Percentiles rank a stretch among this genome's conserved stretches.
These are phyloP conservation scores for Didymella segeticola DNA, from an alignment of 2,329 filamentous ascomycete genomes.

Conservation along the genomic window DNA sequence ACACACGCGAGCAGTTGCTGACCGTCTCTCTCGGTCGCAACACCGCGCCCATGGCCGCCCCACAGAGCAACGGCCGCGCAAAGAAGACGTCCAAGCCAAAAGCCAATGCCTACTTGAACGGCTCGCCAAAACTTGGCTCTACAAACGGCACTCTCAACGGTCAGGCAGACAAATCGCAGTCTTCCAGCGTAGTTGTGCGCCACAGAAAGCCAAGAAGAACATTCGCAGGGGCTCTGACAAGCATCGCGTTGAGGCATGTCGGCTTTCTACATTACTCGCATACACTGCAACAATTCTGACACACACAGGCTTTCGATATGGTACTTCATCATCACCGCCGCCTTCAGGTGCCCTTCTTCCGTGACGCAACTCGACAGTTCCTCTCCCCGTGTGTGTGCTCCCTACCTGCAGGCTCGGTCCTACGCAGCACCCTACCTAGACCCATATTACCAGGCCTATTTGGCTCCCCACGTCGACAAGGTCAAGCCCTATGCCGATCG, in stretches of 20 bases:
- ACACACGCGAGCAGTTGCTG: slow-evolving; percentile 26
- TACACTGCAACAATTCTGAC: slow-evolving; percentile 16
- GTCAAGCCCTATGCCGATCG: slow-evolving; percentile 74
- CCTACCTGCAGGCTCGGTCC: slow-evolving; percentile 73
- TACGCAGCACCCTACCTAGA: slow-evolving; percentile 76
- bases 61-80: slow-evolving; percentile 45
- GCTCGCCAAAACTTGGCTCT: slow-evolving; percentile 25
- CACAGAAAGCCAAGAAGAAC: slow-evolving; percentile 29
- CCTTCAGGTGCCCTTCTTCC: slow-evolving; percentile 81
- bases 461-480: slow-evolving; percentile 79
- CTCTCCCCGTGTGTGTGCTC: slow-evolving; percentile 81
- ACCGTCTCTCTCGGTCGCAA: slow-evolving; percentile 11
- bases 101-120: slow-evolving; percentile 34
- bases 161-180: slow-evolving; percentile 36
- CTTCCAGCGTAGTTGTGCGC: slow-evolving; percentile 25
- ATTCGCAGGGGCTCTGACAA: slow-evolving; percentile 39
- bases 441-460: slow-evolving; percentile 86
- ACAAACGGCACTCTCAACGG: slow-evolving; percentile 35
- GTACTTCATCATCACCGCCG: slow-evolving; percentile 81
- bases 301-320: slow-evolving; percentile 71
- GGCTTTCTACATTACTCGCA: neutral
- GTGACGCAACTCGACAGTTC: slow-evolving; percentile 70
- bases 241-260: slow-evolving; percentile 40
- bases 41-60: slow-evolving; percentile 43
- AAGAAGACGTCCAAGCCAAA: slow-evolving; percentile 44